Percentiles rank a stretch among this genome's conserved stretches.
phyloP scores from a whole-genome alignment of 1,284 basidiomycete genomes.

The Trichosporon asahii region DNA sequence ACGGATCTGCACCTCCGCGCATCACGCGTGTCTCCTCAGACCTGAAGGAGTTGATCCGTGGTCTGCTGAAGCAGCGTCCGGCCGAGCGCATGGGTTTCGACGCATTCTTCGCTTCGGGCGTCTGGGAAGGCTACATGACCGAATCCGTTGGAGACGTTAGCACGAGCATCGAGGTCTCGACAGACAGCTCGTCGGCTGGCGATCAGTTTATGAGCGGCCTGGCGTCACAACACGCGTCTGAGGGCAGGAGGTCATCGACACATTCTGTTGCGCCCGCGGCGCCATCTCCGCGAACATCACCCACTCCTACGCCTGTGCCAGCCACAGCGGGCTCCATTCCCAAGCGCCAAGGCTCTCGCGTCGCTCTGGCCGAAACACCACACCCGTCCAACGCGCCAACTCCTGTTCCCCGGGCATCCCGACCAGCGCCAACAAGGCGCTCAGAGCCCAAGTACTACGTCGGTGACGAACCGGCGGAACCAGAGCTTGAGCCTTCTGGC shows the following conservation, averaged over 20 bases:
- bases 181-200: slow-evolving; percentile 33
- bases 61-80: slow-evolving; percentile 77
- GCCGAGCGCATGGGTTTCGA: slow-evolving; percentile 83
- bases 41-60: slow-evolving; percentile 82
- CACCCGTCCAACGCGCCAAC: slow-evolving; percentile 15
- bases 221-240: slow-evolving; percentile 32
- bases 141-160: slow-evolving; percentile 45
- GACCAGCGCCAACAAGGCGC: slow-evolving; percentile 21
- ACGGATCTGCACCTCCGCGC: slow-evolving; percentile 19
- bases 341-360: background rate
- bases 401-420: slow-evolving; percentile 14
- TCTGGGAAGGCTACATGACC: slow-evolving; percentile 73
- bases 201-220: slow-evolving; percentile 17
- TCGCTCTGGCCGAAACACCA: slow-evolving; percentile 12
- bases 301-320: background rate
- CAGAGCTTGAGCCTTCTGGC: background rate
- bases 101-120: slow-evolving; percentile 82
- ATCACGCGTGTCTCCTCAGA: slow-evolving; percentile 66
- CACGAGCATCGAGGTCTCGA: slow-evolving; percentile 40
- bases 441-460: slow-evolving; percentile 49
- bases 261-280: background rate
- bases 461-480: slow-evolving; percentile 31
- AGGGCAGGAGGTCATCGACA: background rate
- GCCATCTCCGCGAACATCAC: background rate
- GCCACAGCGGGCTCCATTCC: background rate